A percentile compares a stretch with the other conserved stretches of the same genome.
phyloP scores from a whole-genome alignment of 2,329 filamentous ascomycete species.

The Hypomyces perniciosus region DNA sequence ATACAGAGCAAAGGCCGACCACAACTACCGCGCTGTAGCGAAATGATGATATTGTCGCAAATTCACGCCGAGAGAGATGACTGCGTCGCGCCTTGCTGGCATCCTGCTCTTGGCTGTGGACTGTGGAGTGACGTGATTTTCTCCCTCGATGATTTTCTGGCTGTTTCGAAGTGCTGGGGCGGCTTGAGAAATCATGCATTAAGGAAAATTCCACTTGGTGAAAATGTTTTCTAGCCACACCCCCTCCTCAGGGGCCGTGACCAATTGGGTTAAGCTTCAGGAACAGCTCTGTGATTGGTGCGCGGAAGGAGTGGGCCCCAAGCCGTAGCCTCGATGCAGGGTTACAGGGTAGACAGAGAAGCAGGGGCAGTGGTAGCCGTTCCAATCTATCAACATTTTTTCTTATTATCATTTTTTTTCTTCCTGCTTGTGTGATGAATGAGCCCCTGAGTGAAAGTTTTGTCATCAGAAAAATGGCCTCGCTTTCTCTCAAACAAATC shows the following conservation, averaged over 20 bases:
- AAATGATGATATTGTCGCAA: too few species aligned
- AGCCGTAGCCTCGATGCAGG: slow-evolving; percentile 1
- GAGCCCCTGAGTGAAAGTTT: too few species aligned
- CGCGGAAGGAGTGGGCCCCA: slow-evolving; percentile 23
- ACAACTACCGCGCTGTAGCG: too few species aligned
- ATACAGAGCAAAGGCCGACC: too few species aligned
- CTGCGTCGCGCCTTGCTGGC: too few species aligned
- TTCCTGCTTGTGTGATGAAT: too few species aligned
- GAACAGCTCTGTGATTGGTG: slow-evolving; percentile 35
- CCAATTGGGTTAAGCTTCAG: slow-evolving; percentile 30
- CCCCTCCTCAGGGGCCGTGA: slow-evolving; percentile 2
- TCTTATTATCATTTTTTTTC: neutral
- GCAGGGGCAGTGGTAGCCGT: neutral
- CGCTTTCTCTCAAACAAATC: neutral
- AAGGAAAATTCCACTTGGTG: too few species aligned
- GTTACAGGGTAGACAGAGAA: neutral
- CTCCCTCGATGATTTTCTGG: neutral
- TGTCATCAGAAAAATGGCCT: too few species aligned
- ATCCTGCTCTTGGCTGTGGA: too few species aligned
- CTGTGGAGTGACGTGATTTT: too few species aligned
- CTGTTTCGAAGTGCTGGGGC: neutral
- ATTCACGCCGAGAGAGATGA: too few species aligned
- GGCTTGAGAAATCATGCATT: too few species aligned
- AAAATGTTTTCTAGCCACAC: neutral
- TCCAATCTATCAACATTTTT: neutral